phyloP scores from a whole-genome alignment of 371 early-diverging fungal genomes.

The Mortierella sp. region DNA sequence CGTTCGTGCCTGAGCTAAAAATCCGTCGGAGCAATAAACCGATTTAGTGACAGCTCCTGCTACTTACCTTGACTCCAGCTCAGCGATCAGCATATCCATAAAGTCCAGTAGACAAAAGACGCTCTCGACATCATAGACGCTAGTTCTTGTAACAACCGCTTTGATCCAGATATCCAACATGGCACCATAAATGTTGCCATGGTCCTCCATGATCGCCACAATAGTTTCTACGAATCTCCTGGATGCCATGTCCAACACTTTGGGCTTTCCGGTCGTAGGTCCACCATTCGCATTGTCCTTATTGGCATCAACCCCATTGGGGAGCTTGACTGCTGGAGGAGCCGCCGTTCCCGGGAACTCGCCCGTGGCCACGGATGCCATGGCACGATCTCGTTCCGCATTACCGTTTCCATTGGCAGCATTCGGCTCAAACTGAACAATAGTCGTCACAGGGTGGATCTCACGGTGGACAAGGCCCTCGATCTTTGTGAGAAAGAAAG shows the following conservation, averaged over 20 bases:
- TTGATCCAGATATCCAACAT: constrained; percentile 69
- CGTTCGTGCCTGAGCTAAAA: no score
- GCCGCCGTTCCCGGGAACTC: constrained; percentile 50
- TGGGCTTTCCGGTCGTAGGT: constrained; percentile 60
- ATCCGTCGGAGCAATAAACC: neutral
- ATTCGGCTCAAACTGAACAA: constrained; percentile 53
- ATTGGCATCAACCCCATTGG: constrained; percentile 21
- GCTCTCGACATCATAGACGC: constrained; percentile 62
- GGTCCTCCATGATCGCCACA: constrained; percentile 57
- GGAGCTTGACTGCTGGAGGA: constrained; percentile 39
- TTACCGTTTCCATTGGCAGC: constrained; percentile 10
- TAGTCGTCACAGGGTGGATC: constrained; percentile 63
- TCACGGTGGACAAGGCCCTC: constrained; percentile 62
- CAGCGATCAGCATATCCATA: constrained; percentile 59
- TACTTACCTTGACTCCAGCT: constrained; percentile 56
- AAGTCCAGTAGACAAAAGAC: constrained; percentile 67
- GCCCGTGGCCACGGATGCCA: constrained; percentile 38
- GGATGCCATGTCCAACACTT: constrained; percentile 62
- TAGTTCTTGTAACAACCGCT: constrained; percentile 61
- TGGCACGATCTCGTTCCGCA: constrained; percentile 33
- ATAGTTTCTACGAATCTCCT: constrained; percentile 66
- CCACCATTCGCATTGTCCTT: constrained; percentile 28
- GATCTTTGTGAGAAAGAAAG: constrained; percentile 64
- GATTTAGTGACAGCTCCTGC: neutral
- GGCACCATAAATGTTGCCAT: constrained; percentile 59